A percentile compares a stretch with the other conserved stretches of the same genome.
Evolutionary conservation across 179 eudicot species (phyloP).

Genomic region (Corrigiola litoralis): DNA sequence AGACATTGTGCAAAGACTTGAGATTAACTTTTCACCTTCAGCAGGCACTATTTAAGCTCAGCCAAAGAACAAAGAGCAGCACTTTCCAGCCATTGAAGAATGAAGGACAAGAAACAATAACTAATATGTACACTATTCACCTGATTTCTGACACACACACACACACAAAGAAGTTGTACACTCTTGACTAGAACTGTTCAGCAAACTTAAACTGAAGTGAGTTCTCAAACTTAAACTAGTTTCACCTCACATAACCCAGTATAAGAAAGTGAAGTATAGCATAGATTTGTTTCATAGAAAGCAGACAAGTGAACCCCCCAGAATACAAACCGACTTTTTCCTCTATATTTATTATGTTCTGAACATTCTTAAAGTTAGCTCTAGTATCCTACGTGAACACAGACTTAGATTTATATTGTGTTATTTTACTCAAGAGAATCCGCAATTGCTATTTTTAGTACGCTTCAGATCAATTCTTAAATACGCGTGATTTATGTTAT

Average conservation of each 20-base stretch:
- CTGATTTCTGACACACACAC: conserved; percentile 22
- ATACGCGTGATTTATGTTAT: too few relatives aligned
- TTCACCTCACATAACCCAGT: background rate
- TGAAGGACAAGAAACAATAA: background rate
- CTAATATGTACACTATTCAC: conserved; percentile 14
- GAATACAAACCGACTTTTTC: conserved; percentile 6
- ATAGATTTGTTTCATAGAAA: conserved; percentile 12
- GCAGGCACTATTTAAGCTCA: background rate
- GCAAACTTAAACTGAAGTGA: conserved; percentile 1
- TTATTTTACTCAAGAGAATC: too few relatives aligned
- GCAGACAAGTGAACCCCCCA: conserved; percentile 20
- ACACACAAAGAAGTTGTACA: background rate
- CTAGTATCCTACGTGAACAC: conserved; percentile 3
- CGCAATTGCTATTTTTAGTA: too few relatives aligned
- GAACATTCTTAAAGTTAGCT: conserved; percentile 30
- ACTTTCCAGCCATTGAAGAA: conserved; percentile 4
- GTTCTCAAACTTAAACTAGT: conserved; percentile 10
- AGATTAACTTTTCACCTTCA: conserved; percentile 3
- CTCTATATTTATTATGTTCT: conserved; percentile 10
- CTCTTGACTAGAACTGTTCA: background rate
- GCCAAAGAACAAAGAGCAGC: background rate
- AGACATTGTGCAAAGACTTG: conserved; percentile 22
- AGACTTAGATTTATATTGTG: too few relatives aligned
- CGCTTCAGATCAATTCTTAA: too few relatives aligned
- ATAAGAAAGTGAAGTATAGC: background rate